Evolutionary conservation across 495 filamentous ascomycete genomes (phyloP), one percentile per base, ranked within the genome.

Genomic region (Penicillium canescens): DNA sequence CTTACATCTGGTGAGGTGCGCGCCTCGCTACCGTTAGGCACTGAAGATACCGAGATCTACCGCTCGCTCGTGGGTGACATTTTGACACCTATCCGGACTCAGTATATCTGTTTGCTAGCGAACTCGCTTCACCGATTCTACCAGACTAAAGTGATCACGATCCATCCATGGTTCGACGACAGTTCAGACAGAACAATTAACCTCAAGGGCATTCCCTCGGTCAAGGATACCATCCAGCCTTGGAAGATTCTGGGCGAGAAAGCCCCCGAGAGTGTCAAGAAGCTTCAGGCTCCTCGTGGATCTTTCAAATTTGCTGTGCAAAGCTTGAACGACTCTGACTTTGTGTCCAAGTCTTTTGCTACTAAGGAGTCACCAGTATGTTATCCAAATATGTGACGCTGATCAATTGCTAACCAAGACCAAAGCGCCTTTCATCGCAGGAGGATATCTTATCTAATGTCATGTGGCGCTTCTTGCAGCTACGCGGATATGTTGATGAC

Each of bases 111-210:
- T 46, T 75, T 96, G 8, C 70, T 96, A 16, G 82, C 91, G 3
- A 86, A 88, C 39, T 82, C 84, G 13, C 80, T 97, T 24, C 82
- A 96, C 63, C 80, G 91, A 42, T 93, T 84, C 55, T 94, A 92
- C 59, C 82, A 87, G 50, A 82, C 81, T 60, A 91, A 88, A 58
- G 81, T 85, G 11, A 86, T 98, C 58, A 78, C 75, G 23, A 82
- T 93, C 51, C 83, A 80, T 48, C 87, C 88, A 35, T 99, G 93
- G 94, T 97, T 91, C 65, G 88, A 92, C 54, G 80, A 86, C 42
- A 84, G 78, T 23, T 82, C 80, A 39, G 80, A 82, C 14, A 77
- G 73, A 26, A 85, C 78, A 9, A 78, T 94, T 49, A 86, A 84
- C 56, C 84, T 88, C 53, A 86, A 85, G 49, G 75, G 80, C 24